Conservation (phyloP, 75 land plant species). For the Pinus tabuliformis region DNA sequence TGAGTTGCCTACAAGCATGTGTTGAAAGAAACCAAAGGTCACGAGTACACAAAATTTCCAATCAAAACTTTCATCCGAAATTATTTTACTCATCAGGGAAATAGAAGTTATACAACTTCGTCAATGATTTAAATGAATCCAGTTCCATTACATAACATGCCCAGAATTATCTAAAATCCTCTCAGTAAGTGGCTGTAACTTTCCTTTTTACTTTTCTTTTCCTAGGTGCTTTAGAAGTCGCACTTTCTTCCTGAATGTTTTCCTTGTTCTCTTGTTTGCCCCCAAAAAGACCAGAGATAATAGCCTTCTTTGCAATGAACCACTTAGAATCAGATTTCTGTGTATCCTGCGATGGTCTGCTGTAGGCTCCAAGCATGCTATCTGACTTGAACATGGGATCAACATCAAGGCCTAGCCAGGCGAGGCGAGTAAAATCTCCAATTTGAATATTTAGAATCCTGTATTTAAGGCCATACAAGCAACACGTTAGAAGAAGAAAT, state of each 20-base stretch:
- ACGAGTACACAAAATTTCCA: neutral
- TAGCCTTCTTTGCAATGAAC: slow-evolving; percentile 75
- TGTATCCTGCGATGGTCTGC: slow-evolving; percentile 51
- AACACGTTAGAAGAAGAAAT: neutral
- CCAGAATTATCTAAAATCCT: neutral
- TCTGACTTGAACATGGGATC: slow-evolving; percentile 59
- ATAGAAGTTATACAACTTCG: neutral
- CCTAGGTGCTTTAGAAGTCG: slow-evolving; percentile 51
- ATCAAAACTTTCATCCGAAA: slow-evolving; percentile 1
- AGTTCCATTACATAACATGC: neutral
- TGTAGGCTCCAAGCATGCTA: slow-evolving; percentile 54
- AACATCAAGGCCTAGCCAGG: slow-evolving; percentile 77
- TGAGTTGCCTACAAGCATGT: neutral
- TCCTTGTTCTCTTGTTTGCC: slow-evolving; percentile 42
- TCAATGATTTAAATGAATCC: slow-evolving; percentile 2
- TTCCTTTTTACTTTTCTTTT: slow-evolving; percentile 68
- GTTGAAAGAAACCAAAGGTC: neutral
- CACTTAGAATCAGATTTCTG: slow-evolving; percentile 46
- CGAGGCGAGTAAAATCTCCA: slow-evolving; percentile 72
- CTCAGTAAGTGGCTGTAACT: slow-evolving; percentile 31
- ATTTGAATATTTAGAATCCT: slow-evolving; percentile 78
- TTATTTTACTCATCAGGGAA: slow-evolving; percentile 2
- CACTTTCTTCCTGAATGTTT: slow-evolving; percentile 13
- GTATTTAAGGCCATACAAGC: slow-evolving; percentile 11
- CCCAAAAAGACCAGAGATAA: slow-evolving; percentile 69